A percentile compares a stretch with the other conserved stretches of the same genome.
Evolutionary conservation across 1,284 basidiomycete genomes (phyloP).

Genomic region (Leccinum olivaceoglutinosum): DNA sequence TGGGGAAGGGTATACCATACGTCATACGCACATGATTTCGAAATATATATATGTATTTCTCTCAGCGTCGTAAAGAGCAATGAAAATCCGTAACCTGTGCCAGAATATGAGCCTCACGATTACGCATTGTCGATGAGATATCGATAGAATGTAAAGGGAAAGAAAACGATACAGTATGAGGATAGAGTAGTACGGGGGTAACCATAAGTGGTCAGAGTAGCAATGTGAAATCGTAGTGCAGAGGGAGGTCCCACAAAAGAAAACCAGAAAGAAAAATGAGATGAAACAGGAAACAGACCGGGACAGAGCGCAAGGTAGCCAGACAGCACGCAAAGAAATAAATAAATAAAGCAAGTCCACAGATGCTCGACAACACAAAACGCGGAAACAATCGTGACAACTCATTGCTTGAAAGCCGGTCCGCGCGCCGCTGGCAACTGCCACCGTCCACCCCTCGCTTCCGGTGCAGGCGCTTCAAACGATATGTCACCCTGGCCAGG

Average conservation of each 20-base stretch:
- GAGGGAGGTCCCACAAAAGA: conserved; percentile 3
- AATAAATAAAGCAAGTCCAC: not conserved
- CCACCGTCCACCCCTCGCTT: too few relatives aligned
- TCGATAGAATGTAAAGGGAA: conserved; percentile 5
- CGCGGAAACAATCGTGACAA: conserved; percentile 1
- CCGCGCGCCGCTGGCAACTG: too few relatives aligned
- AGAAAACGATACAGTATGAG: not conserved
- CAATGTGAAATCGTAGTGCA: conserved; percentile 11
- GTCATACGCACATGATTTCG: conserved; percentile 10
- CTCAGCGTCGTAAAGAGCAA: not conserved
- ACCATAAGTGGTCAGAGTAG: conserved; percentile 14
- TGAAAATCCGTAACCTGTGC: conserved; percentile 23
- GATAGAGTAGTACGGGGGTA: conserved; percentile 12
- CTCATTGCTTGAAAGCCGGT: not conserved
- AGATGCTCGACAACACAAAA: conserved; percentile 10
- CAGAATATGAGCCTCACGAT: conserved; percentile 5
- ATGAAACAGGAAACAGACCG: conserved; percentile 1
- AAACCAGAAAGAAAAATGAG: conserved; percentile 2
- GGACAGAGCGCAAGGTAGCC: conserved; percentile 4
- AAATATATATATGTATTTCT: not conserved
- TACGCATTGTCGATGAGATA: not conserved
- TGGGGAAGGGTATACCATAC: conserved; percentile 14
- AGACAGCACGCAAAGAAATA: not conserved
- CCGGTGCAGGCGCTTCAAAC: too few relatives aligned
- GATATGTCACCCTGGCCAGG: too few relatives aligned